A percentile compares a stretch with the other conserved stretches of the same genome.
Evolutionary conservation across 192 early-diverging fungal species (phyloP).

Genomic region (Entomortierella parvispora): DNA sequence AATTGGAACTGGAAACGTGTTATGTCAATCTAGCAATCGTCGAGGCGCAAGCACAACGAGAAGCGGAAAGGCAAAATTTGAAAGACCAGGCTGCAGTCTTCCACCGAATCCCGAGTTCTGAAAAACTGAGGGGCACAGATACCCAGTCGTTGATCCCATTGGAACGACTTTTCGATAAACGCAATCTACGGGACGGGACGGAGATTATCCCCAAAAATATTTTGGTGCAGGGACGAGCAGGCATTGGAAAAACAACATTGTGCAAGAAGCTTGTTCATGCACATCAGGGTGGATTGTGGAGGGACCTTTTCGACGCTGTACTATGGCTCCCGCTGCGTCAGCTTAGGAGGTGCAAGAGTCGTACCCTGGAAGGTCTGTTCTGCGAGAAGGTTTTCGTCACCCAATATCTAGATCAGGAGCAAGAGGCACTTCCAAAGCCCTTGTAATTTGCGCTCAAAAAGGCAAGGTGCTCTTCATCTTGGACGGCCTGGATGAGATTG

Average conservation of each 20-base stretch:
- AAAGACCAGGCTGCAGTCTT: slow-evolving; percentile 12
- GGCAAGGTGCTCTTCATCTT: slow-evolving; percentile 19
- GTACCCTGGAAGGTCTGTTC: slow-evolving; percentile 4
- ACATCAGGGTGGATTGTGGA: slow-evolving; percentile 10
- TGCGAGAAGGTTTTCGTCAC: slow-evolving; percentile 2
- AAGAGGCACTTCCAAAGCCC: background rate
- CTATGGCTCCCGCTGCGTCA: slow-evolving; percentile 26
- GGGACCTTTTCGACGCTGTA: slow-evolving; percentile 11
- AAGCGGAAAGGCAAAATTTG: slow-evolving; percentile 3
- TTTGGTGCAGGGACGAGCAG: slow-evolving; percentile 27
- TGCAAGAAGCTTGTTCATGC: slow-evolving; percentile 24
- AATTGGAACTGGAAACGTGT: slow-evolving; percentile 1
- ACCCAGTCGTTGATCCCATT: background rate
- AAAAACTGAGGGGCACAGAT: background rate
- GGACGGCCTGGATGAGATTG: slow-evolving; percentile 26
- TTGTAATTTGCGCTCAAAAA: background rate
- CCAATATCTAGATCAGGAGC: background rate
- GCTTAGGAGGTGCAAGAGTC: background rate
- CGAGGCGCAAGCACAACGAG: slow-evolving; percentile 7
- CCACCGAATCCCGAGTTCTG: slow-evolving; percentile 8
- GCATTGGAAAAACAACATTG: slow-evolving; percentile 30
- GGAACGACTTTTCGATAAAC: slow-evolving; percentile 10
- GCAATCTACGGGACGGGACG: slow-evolving; percentile 13
- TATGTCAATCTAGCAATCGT: slow-evolving; percentile 22
- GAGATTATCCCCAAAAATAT: slow-evolving; percentile 12